Percentiles rank a stretch among this genome's conserved stretches.
These are phyloP conservation scores for Monilinia aucupariae DNA, from an alignment of 2,329 filamentous ascomycete species.

Conservation along the genomic window DNA sequence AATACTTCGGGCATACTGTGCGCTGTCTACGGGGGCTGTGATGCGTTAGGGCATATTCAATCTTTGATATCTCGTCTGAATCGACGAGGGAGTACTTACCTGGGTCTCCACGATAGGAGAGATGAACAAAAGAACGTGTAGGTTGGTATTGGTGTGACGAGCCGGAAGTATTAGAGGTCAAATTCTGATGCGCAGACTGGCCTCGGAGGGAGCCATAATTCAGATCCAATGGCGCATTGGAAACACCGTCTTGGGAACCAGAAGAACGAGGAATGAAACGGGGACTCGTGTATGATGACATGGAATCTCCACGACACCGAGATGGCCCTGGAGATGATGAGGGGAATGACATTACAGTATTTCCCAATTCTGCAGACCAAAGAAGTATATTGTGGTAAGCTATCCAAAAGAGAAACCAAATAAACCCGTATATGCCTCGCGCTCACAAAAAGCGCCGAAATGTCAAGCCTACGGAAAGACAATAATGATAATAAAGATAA, in stretches of 20 bases:
- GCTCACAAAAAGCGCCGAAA: conserved; percentile 8
- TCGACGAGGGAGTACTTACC: conserved; percentile 39
- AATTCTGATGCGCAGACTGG: conserved; percentile 19
- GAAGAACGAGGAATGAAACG: conserved; percentile 27
- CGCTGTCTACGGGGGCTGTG: conserved; percentile 56
- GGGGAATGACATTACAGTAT: conserved; percentile 32
- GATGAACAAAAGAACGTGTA: conserved; percentile 66
- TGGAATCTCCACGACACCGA: conserved; percentile 24
- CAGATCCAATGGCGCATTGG: conserved; percentile 20
- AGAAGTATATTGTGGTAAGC: not conserved
- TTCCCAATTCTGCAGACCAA: not conserved
- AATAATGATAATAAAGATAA: not conserved
- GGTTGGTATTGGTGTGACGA: conserved; percentile 51
- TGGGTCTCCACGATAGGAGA: conserved; percentile 54
- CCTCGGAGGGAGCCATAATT: conserved; percentile 29
- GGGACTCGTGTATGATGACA: conserved; percentile 29
- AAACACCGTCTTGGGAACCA: conserved; percentile 21
- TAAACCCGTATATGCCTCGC: conserved; percentile 8
- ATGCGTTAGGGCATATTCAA: not conserved
- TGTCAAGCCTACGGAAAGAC: not conserved
- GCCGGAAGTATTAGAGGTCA: conserved; percentile 20
- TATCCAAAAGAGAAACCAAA: not conserved
- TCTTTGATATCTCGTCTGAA: not conserved
- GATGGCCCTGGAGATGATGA: conserved; percentile 24
- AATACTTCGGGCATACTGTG: conserved; percentile 70